These are phyloP conservation scores for Starmerella apicola DNA, from an alignment of 805 yeast species.

Conservation along the genomic window DNA sequence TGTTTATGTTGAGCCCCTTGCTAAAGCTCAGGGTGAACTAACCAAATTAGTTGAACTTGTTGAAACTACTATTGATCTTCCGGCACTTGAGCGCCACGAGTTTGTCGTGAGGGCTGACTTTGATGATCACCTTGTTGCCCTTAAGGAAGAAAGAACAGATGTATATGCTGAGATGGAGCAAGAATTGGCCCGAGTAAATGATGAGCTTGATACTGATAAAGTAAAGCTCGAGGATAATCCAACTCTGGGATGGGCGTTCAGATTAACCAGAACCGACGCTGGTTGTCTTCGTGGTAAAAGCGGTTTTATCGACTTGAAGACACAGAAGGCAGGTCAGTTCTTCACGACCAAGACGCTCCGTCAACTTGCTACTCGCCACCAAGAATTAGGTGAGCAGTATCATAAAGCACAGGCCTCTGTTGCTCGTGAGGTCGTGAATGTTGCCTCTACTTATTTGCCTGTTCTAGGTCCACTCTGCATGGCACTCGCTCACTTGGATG, in stretches of 20 bases:
- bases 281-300: constrained; percentile 52
- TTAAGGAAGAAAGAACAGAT: constrained; percentile 43
- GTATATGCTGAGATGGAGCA: constrained; percentile 45
- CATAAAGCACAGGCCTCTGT: constrained; percentile 62
- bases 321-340: constrained; percentile 90
- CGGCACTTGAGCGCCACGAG: constrained; percentile 70
- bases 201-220: constrained; percentile 71
- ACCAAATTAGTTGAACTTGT: constrained; percentile 69
- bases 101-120: constrained; percentile 81
- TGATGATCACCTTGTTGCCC: constrained; percentile 57
- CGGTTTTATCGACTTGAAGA: constrained; percentile 65
- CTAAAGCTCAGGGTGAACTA: constrained; percentile 39
- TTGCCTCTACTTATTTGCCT: constrained; percentile 70
- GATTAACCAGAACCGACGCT: constrained; percentile 82
- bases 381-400: constrained; percentile 51
- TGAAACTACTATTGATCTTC: constrained; percentile 81
- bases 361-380: constrained; percentile 46
- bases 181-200: constrained; percentile 54
- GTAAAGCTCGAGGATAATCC: constrained; percentile 80
- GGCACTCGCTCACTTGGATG: constrained; percentile 65
- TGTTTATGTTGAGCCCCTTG: constrained; percentile 50
- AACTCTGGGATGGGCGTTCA: constrained; percentile 86
- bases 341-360: constrained; percentile 65
- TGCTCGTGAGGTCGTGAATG: constrained; percentile 69
- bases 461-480: constrained; percentile 58